Evolutionary conservation across 2,329 filamentous ascomycete genomes (phyloP).

Genomic region (Elsinoe fawcettii): DNA sequence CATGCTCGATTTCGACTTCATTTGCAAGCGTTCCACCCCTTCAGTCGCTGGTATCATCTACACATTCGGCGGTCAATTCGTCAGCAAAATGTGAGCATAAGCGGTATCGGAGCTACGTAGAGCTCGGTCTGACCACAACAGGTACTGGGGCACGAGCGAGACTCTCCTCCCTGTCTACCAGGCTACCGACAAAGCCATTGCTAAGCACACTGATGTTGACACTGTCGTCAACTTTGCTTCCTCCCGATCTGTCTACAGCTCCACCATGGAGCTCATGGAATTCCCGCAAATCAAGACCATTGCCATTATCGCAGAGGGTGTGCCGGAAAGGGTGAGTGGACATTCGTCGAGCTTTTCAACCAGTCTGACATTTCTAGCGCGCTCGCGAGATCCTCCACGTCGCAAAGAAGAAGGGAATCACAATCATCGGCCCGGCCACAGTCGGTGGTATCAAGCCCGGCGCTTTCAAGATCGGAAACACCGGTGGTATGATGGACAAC

Average conservation of each 20-base stretch:
- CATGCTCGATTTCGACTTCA: conserved; percentile 97
- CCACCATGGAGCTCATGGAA: conserved; percentile 97
- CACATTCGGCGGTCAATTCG: conserved; percentile 99
- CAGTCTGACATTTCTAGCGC: conserved; percentile 49
- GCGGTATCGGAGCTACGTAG: not conserved
- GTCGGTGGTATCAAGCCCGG: conserved; percentile 99
- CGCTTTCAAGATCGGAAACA: conserved; percentile 99
- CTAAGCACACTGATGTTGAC: conserved; percentile 95
- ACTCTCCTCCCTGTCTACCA: conserved; percentile 98
- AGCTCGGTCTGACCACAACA: conserved; percentile 14
- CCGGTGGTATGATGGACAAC: conserved; percentile 99
- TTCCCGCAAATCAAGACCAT: conserved; percentile 96
- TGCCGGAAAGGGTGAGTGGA: conserved; percentile 80
- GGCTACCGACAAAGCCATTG: conserved; percentile 80
- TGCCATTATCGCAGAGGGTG: conserved; percentile 98
- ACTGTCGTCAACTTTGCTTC: conserved; percentile 99
- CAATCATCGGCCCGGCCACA: conserved; percentile 96
- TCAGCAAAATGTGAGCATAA: conserved; percentile 81
- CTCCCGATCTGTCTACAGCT: conserved; percentile 95
- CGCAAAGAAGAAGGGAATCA: conserved; percentile 96
- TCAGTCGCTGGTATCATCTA: conserved; percentile 99
- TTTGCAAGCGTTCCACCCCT: conserved; percentile 95
- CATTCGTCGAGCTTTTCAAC: not conserved
- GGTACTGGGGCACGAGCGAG: conserved; percentile 99
- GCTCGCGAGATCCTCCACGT: conserved; percentile 96